Base-by-base conservation (phyloP, 805 yeast genomes). In the Candida maltosa region DNA sequence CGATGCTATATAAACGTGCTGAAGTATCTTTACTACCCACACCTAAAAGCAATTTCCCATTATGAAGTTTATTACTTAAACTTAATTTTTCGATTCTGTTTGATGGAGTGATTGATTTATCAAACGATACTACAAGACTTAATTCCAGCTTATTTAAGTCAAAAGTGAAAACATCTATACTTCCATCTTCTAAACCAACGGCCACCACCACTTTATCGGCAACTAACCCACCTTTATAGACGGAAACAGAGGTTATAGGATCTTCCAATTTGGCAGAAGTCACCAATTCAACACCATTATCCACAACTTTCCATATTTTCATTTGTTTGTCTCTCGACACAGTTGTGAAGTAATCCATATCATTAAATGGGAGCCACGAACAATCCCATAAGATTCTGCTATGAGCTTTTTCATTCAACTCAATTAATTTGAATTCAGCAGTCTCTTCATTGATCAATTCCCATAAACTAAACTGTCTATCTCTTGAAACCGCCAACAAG, bases 361-460 rank as follows among this genome's bases (percentile, higher is more conserved):
- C 45, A n/a, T 49, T 40, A 6, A 14, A 10, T 4, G 88, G 87
- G 1, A 80, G 65, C 96, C 97, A 93, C 25, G 84, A 75, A 54
- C 91, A 81, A 62, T 93, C 97, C 98, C 98, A 94, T 28, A 93
- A 77, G 48, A 93, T 91, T 58, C 97, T 77, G 2, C 83, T 59
- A 53, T 94, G 99, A 0, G 96, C 96, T 54, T 83, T 87, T 23
- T 76, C 76, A 37, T 74, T 70, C 14, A 60, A 54, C 37, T 76
- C 57, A 14, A 60, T 54, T 41, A 75, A 73, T 15, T 57, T 56
- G 29, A 69, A 62, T 10, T 49, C 47, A 2, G 55, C 60, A 8
- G 35, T 41, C 12, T 54, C 63, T 21, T 61, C 52, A 11, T 51
- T 60, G 17, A 60, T 52, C 39, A 76, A 62, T 44, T 65, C 63